Evolutionary conservation across 1,284 basidiomycete genomes (phyloP), one percentile per base, ranked within the genome.

Genomic region (Moesziomyces antarcticus): DNA sequence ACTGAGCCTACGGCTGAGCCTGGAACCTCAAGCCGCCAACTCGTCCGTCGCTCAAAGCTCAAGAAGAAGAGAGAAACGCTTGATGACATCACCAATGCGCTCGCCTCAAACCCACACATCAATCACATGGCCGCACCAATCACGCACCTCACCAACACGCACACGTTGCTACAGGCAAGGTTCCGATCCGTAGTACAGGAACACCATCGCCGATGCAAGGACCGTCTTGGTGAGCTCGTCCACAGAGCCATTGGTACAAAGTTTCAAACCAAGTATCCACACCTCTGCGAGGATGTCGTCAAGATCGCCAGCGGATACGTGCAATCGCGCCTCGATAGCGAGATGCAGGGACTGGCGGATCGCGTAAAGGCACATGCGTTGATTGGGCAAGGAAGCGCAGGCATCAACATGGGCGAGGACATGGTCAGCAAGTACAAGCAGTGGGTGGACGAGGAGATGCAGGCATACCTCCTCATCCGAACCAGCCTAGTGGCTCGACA

Each of bases 261-360:
- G 16, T 10, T 46, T 5, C 40, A 20, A 5, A 3, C 5, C 10
- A 41, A 25, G 21, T 60, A 60, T 18, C 16, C 46, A 0, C 22
- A 60, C 30, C 53, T 67, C 3, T 55, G 53, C 35, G 24, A 27
- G 4, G 57, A 67, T 33, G 24, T 67, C 14, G 16, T 60, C 30
- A 30, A n/a, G 6, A 44, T 67, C 13, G 50, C 56, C 13, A 33
- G 50, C 33, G 22, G 37, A 9, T 57, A 44, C 33, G 46, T 65
- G 0, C 50, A 58, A 20, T 24, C 9, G 4, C 27, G 44, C 13
- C n/a, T 65, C 2, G 21, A 24, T n/a, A 44, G 2, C 48, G 56
- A 65, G 14, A 65, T 65, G 62, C 48, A 43, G 20, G 43, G 22
- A 52, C 42, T 60, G 13, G 46, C 50, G n/a, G 44, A 47, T 9